Conservation (phyloP, 108 stramenopile genomes). For the Fistulifera solaris region DNA sequence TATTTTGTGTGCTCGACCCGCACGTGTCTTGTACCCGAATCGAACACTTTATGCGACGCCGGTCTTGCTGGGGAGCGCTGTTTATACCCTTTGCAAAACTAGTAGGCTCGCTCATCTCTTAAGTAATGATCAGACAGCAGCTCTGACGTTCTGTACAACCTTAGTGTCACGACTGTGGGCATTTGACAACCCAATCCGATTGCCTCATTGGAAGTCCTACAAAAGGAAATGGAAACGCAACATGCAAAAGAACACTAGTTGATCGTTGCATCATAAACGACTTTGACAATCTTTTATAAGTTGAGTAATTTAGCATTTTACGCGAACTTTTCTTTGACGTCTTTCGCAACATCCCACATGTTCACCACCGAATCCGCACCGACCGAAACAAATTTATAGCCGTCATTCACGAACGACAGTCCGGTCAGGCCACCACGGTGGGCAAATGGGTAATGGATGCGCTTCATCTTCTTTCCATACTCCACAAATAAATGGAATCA, state of each 20-base stretch:
- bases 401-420: slow-evolving; percentile 32
- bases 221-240: background rate
- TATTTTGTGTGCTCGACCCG: slow-evolving; percentile 20
- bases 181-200: slow-evolving; percentile 11
- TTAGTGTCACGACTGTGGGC: slow-evolving; percentile 8
- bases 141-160: slow-evolving; percentile 10
- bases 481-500: slow-evolving; percentile 77
- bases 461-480: slow-evolving; percentile 55
- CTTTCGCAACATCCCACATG: slow-evolving; percentile 70
- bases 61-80: slow-evolving; percentile 9
- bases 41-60: slow-evolving; percentile 16
- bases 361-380: slow-evolving; percentile 85
- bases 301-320: slow-evolving; percentile 13
- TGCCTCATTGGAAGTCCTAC: slow-evolving; percentile 13
- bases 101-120: background rate
- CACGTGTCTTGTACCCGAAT: slow-evolving; percentile 19
- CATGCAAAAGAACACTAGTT: too few relatives aligned
- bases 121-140: slow-evolving; percentile 1
- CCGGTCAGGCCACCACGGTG: slow-evolving; percentile 79
- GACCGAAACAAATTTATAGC: slow-evolving; percentile 62
- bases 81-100: slow-evolving; percentile 7
- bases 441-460: slow-evolving; percentile 71
- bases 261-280: too few relatives aligned
- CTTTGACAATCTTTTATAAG: too few relatives aligned
- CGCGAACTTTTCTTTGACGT: slow-evolving; percentile 60